These are phyloP conservation scores for Colletotrichum aenigma DNA, from an alignment of 2,329 filamentous ascomycete genomes.

Conservation along the genomic window DNA sequence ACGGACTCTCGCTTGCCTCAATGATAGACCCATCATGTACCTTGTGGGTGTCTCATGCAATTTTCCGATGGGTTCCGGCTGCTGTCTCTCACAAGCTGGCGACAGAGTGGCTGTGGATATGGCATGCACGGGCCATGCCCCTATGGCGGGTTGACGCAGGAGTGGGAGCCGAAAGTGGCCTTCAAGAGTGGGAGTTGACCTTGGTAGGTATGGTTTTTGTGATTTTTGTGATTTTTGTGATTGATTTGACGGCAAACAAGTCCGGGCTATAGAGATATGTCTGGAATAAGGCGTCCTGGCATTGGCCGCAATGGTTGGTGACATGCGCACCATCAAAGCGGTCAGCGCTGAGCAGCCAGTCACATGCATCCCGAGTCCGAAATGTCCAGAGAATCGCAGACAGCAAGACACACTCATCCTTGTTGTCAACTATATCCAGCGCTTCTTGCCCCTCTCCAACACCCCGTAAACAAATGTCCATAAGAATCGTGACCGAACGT, in stretches of 20 bases:
- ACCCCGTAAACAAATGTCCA: background rate
- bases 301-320: background rate
- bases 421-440: background rate
- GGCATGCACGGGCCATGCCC: background rate
- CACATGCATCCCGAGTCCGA: background rate
- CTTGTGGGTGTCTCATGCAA: background rate
- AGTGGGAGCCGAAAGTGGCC: background rate
- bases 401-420: background rate
- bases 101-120: background rate
- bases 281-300: background rate
- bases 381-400: background rate
- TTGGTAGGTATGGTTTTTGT: background rate
- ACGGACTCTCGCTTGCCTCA: background rate
- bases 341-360: background rate
- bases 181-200: background rate
- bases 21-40: background rate
- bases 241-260: background rate
- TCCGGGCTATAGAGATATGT: background rate
- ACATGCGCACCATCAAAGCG: background rate
- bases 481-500: slow-evolving; percentile 1
- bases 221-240: background rate
- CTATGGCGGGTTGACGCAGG: background rate
- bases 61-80: background rate
- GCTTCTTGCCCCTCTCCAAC: background rate
- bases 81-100: background rate